A percentile compares a stretch with the other conserved stretches of the same genome.
Evolutionary conservation across 2,329 filamentous ascomycete genomes (phyloP).

Genomic region (Madurella fahalii): DNA sequence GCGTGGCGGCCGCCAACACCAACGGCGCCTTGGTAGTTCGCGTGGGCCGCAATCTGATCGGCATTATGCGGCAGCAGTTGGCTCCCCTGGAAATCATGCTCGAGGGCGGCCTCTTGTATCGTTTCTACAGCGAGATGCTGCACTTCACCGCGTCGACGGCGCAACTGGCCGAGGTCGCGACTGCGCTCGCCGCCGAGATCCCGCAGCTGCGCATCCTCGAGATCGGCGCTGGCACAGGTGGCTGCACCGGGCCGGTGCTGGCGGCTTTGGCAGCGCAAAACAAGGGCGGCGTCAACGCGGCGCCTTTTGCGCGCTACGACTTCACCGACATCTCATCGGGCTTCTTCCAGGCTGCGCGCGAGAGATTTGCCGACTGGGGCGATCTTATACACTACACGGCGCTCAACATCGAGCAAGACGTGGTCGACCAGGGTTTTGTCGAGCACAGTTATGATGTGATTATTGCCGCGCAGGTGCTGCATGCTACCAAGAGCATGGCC

Average conservation of each 20-base stretch:
- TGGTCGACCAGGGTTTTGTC: conserved; percentile 30
- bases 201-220: conserved; percentile 30
- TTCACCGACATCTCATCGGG: conserved; percentile 19
- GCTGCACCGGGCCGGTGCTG: conserved; percentile 29
- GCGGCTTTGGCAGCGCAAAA: neutral
- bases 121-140: conserved; percentile 26
- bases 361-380: conserved; percentile 19
- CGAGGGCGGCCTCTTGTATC: conserved; percentile 28
- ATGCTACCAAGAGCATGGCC: conserved; percentile 30
- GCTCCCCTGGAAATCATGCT: conserved; percentile 31
- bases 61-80: conserved; percentile 28
- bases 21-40: conserved; percentile 24
- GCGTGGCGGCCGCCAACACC: conserved; percentile 1
- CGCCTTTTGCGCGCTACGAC: neutral
- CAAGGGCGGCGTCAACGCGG: neutral
- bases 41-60: conserved; percentile 28
- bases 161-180: conserved; percentile 16
- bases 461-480: conserved; percentile 35
- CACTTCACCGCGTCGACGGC: conserved; percentile 17
- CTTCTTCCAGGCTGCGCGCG: conserved; percentile 29
- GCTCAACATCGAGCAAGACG: conserved; percentile 31
- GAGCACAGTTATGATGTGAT: conserved; percentile 32
- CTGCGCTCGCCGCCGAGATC: conserved; percentile 7
- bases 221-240: conserved; percentile 40
- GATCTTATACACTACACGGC: conserved; percentile 25